Percentiles rank a stretch among this genome's conserved stretches.
Conservation (phyloP, 257 asterid genomes). For the Agastache rugosa region DNA sequence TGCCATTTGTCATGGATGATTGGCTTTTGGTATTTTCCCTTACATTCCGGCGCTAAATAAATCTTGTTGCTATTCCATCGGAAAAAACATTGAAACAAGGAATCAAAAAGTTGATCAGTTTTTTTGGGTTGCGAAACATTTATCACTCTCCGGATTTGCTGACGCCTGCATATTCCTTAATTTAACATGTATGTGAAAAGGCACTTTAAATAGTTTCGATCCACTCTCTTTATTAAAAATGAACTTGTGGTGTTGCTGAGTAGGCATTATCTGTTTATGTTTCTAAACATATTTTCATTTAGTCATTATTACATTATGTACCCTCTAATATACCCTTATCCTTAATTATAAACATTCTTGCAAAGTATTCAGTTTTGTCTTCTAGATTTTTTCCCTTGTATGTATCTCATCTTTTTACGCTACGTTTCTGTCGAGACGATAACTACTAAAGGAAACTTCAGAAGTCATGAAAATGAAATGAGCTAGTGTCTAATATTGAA, state of each 20-base stretch:
- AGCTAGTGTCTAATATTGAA: background rate
- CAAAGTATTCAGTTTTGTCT: background rate
- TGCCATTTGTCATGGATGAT: conserved; percentile 27
- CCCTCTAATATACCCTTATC: background rate
- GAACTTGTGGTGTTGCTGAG: background rate
- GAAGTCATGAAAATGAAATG: conserved; percentile 14
- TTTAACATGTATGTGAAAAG: background rate
- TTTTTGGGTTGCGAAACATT: background rate
- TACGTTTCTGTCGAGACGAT: background rate
- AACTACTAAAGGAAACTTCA: conserved; percentile 3
- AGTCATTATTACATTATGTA: background rate
- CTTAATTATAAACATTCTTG: background rate
- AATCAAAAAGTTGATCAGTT: background rate
- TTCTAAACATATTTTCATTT: background rate
- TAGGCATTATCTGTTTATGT: background rate
- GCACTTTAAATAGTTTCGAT: background rate
- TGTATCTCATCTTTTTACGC: background rate
- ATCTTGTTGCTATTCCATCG: conserved; percentile 14
- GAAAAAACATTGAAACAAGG: background rate
- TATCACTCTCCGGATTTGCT: conserved; percentile 3
- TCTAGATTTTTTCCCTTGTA: background rate
- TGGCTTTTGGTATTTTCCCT: background rate
- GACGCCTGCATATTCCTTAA: background rate
- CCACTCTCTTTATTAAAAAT: background rate
- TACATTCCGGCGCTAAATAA: background rate